Evolutionary conservation across 23 red algal genomes (phyloP).

Genomic region (Cyanidioschyzon merolae): DNA sequence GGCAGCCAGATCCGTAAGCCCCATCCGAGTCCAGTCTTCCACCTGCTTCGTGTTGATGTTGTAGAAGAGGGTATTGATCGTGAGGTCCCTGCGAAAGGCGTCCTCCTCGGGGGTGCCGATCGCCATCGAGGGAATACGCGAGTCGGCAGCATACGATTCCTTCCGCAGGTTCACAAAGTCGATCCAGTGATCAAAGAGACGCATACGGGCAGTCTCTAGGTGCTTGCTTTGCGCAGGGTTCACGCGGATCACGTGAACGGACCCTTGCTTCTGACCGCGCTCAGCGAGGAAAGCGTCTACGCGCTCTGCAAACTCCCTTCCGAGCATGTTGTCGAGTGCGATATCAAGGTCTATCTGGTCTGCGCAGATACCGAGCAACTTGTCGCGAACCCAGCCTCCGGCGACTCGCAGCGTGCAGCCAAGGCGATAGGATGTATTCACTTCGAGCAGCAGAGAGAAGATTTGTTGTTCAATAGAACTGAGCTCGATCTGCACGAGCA

Average conservation of each 20-base stretch:
- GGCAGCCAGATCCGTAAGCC: constrained; percentile 44
- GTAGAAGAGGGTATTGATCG: constrained; percentile 97
- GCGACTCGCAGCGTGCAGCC: constrained; percentile 67
- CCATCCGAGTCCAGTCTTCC: constrained; percentile 72
- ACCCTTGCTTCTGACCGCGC: constrained; percentile 21
- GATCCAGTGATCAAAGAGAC: constrained; percentile 48
- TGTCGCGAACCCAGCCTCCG: constrained; percentile 96
- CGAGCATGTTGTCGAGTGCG: constrained; percentile 76
- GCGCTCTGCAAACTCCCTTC: constrained; percentile 58
- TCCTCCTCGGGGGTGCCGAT: constrained; percentile 81
- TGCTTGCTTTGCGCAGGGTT: constrained; percentile 86
- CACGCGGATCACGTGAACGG: constrained; percentile 61
- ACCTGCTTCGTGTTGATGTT: constrained; percentile 64
- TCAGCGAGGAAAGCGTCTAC: constrained; percentile 31
- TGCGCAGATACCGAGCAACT: constrained; percentile 31
- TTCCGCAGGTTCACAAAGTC: constrained; percentile 88
- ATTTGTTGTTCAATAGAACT: constrained; percentile 26
- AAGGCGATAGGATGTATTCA: constrained; percentile 15
- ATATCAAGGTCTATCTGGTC: constrained; percentile 73
- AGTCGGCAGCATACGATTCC: constrained; percentile 77
- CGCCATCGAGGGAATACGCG: constrained; percentile 45
- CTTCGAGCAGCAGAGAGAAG: constrained; percentile 31
- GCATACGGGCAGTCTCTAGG: constrained; percentile 89
- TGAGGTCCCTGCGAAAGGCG: constrained; percentile 77
- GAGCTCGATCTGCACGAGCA: constrained; percentile 15